Evolutionary conservation across 495 filamentous ascomycete genomes (phyloP).

Genomic region (Tuber aestivum): DNA sequence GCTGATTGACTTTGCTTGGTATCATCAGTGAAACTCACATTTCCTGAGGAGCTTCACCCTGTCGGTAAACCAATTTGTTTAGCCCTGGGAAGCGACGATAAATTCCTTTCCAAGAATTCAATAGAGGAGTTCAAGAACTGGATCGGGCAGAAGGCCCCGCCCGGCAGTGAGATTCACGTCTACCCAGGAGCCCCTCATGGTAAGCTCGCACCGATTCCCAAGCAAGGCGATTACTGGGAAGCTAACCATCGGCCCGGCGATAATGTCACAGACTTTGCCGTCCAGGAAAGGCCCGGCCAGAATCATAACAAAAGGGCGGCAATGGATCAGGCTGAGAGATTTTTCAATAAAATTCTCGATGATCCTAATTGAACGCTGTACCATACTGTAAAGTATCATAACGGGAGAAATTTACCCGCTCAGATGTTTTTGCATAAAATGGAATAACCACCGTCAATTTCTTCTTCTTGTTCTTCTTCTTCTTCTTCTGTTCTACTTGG

Average conservation of each 20-base stretch:
- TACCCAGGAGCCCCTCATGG: slow-evolving; percentile 55
- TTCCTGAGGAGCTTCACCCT: slow-evolving; percentile 54
- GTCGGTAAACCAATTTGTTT: slow-evolving; percentile 53
- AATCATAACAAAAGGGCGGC: slow-evolving; percentile 47
- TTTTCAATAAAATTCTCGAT: slow-evolving; percentile 48
- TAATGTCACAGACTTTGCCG: slow-evolving; percentile 51
- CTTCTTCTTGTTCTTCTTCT: slow-evolving; percentile 1
- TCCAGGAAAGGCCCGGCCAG: slow-evolving; percentile 50
- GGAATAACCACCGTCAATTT: not conserved
- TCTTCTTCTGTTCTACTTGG: slow-evolving; percentile 11
- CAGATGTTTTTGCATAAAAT: not conserved
- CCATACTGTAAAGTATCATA: slow-evolving; percentile 3
- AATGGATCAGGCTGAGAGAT: slow-evolving; percentile 53
- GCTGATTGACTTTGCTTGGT: slow-evolving; percentile 54
- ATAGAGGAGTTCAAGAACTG: slow-evolving; percentile 47
- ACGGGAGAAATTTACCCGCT: not conserved
- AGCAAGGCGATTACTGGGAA: not conserved
- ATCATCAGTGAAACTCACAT: slow-evolving; percentile 50
- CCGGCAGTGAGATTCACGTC: slow-evolving; percentile 49
- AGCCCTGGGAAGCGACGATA: slow-evolving; percentile 54
- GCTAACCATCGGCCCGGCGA: slow-evolving; percentile 11
- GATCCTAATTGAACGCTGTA: not conserved
- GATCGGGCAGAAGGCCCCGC: slow-evolving; percentile 45
- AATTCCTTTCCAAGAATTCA: slow-evolving; percentile 44
- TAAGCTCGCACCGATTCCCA: slow-evolving; percentile 4